phyloP scores from a whole-genome alignment of 2,329 filamentous ascomycete genomes.

The Zopfia rhizophila region DNA sequence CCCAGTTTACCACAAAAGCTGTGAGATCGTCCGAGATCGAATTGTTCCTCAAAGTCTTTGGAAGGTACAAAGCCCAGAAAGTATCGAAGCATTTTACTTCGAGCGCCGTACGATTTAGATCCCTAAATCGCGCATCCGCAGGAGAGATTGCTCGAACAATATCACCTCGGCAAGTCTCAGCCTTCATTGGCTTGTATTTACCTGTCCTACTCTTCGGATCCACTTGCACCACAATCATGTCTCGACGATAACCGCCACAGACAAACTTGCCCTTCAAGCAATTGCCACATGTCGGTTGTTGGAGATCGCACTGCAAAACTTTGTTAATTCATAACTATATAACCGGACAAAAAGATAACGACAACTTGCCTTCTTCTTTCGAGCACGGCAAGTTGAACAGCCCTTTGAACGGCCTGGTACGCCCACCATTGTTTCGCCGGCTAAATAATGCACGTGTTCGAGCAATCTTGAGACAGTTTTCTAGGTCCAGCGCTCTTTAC shows the following conservation, averaged over 20 bases:
- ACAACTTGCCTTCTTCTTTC: slow-evolving; percentile 27
- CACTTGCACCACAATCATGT: slow-evolving; percentile 25
- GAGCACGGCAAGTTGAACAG: slow-evolving; percentile 21
- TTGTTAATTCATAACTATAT: slow-evolving; percentile 1
- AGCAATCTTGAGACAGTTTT: too few relatives aligned
- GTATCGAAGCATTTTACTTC: slow-evolving; percentile 16
- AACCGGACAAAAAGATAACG: neutral
- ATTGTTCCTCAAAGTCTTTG: slow-evolving; percentile 1
- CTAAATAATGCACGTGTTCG: too few relatives aligned
- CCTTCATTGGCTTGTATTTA: slow-evolving; percentile 19
- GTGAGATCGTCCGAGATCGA: too few relatives aligned
- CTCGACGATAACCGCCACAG: slow-evolving; percentile 23
- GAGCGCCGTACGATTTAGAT: slow-evolving; percentile 20
- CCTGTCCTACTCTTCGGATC: slow-evolving; percentile 17
- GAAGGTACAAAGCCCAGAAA: slow-evolving; percentile 18
- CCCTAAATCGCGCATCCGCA: slow-evolving; percentile 8
- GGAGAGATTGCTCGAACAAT: slow-evolving; percentile 4
- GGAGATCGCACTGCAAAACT: slow-evolving; percentile 21
- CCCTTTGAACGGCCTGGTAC: slow-evolving; percentile 30
- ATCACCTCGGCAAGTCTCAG: too few relatives aligned
- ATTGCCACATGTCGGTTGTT: slow-evolving; percentile 20
- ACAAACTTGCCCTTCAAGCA: slow-evolving; percentile 19
- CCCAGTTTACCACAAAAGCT: slow-evolving; percentile 2
- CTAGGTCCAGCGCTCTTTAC: too few relatives aligned
- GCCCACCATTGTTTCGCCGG: too few relatives aligned